Evolutionary conservation across 371 early-diverging fungal genomes (phyloP), one percentile per base, ranked within the genome.

Genomic region (Mucor irregularis): DNA sequence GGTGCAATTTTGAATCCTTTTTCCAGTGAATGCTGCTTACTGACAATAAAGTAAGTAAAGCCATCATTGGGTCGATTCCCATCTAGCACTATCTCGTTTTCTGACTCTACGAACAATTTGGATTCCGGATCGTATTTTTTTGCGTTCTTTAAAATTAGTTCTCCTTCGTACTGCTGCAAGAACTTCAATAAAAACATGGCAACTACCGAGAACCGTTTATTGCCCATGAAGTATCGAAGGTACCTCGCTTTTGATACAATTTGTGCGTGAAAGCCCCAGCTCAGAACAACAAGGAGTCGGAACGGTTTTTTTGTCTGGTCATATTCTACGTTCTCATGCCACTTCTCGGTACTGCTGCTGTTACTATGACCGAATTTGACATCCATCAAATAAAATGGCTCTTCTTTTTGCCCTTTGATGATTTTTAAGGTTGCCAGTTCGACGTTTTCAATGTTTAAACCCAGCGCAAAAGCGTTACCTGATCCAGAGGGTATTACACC

Each of bases 221-320:
- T 78, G 19, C 76, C 79, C 64, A 78, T 68, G 33, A 66, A 63
- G 16, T 64, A 62, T 1, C 66, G 58, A 14, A 78, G 45, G 19
- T 69, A 71, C 21, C 69, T 45, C 2, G 79, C 58, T 43, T 75
- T 73, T 34, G 66, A 60, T 11, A 78, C 79, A 25, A 78, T 60
- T 40, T 78, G 76, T n/a, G 76, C 73, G 58, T 78, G 79, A 49
- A 78, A 78, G 24, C 79, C 79, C 72, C 74, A 78, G 28, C 76
- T 75, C 69, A 78, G 58, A 13, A 78, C 76, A 10, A 78, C 76
- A 0, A 78, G 29, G 8, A 78, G 31, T 4, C 69, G 62, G 1
- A 38, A 31, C 3, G 49, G 52, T 10, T 42, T 26, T 3, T 49
- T 49, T 2, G 22, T 39, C 0, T 39, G 11, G 5, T 54, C 55